These are phyloP conservation scores for Phytophthora multivora DNA, from an alignment of 352 stramenopile species.

Conservation along the genomic window DNA sequence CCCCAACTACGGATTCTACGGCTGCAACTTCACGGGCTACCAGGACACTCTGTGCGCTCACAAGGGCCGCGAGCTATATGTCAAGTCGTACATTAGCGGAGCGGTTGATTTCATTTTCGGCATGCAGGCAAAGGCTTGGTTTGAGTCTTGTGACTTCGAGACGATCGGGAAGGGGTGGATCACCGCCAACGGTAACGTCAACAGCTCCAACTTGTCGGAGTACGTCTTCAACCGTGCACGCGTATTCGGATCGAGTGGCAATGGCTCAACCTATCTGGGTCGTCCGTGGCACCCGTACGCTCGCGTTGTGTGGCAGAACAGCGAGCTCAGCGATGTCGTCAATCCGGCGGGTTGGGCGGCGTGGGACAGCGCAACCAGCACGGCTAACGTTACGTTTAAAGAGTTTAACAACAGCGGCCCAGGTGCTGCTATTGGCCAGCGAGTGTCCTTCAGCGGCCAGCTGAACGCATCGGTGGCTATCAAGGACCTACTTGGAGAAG, in stretches of 20 bases:
- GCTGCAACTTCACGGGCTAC: not conserved
- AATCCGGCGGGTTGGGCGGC: not conserved
- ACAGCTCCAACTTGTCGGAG: slow-evolving; percentile 5
- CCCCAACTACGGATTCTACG: slow-evolving; percentile 4
- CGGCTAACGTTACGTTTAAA: slow-evolving; percentile 10
- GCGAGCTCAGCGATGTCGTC: slow-evolving; percentile 4
- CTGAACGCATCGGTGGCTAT: slow-evolving; percentile 1
- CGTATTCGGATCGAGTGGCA: slow-evolving; percentile 4
- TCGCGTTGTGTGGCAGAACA: slow-evolving; percentile 11
- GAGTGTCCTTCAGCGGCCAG: slow-evolving; percentile 1
- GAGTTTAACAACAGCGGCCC: slow-evolving; percentile 12
- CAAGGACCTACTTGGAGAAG: not conserved
- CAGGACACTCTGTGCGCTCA: not conserved
- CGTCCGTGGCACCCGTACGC: slow-evolving; percentile 5
- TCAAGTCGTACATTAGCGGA: not conserved
- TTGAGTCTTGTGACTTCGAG: slow-evolving; percentile 11
- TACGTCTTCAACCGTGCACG: slow-evolving; percentile 9
- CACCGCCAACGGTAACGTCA: slow-evolving; percentile 1
- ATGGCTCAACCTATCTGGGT: slow-evolving; percentile 2
- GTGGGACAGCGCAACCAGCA: not conserved
- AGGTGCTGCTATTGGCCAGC: not conserved
- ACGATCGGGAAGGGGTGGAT: slow-evolving; percentile 8
- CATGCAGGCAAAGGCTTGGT: slow-evolving; percentile 6
- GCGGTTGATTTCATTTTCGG: slow-evolving; percentile 7
- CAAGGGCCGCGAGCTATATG: not conserved